phyloP scores from a whole-genome alignment of 441 rosid genomes.

The Jatropha podagrica region DNA sequence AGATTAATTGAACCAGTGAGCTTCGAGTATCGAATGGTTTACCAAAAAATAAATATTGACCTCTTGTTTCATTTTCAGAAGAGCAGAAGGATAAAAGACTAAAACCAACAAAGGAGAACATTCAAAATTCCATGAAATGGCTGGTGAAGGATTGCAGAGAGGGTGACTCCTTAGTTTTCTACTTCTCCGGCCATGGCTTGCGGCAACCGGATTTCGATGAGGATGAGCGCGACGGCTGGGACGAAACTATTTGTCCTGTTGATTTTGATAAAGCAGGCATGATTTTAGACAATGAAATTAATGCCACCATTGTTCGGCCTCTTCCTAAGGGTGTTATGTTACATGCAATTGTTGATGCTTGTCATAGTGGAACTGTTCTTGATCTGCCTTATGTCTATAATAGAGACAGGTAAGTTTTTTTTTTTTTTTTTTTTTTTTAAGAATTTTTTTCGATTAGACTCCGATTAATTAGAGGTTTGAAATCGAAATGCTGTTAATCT shows the following conservation, averaged over 20 bases:
- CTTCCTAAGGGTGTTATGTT: slow-evolving; percentile 42
- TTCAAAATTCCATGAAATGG: slow-evolving; percentile 41
- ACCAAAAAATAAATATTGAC: too few relatives aligned
- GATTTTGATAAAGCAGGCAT: slow-evolving; percentile 42
- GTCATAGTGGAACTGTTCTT: slow-evolving; percentile 61
- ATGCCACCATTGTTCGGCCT: slow-evolving; percentile 41
- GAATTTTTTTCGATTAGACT: too few relatives aligned
- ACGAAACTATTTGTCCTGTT: slow-evolving; percentile 55
- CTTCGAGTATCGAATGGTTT: too few relatives aligned
- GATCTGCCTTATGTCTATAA: slow-evolving; percentile 44
- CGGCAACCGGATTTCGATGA: slow-evolving; percentile 34
- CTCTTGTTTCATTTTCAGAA: slow-evolving; percentile 18
- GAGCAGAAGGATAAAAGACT: slow-evolving; percentile 23
- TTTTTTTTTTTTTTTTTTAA: background rate
- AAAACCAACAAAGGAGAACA: slow-evolving; percentile 51
- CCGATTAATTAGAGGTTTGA: too few relatives aligned
- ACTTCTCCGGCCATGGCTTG: slow-evolving; percentile 56
- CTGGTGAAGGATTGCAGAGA: slow-evolving; percentile 35
- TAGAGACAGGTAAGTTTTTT: slow-evolving; percentile 25
- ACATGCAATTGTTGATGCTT: slow-evolving; percentile 60
- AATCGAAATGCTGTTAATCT: too few relatives aligned
- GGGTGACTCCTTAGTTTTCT: slow-evolving; percentile 49
- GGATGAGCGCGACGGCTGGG: slow-evolving; percentile 51
- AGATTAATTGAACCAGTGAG: too few relatives aligned
- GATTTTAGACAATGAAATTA: slow-evolving; percentile 46